These are phyloP conservation scores for Fusarium transvaalense DNA, from an alignment of 2,329 filamentous ascomycete genomes.

Conservation along the genomic window DNA sequence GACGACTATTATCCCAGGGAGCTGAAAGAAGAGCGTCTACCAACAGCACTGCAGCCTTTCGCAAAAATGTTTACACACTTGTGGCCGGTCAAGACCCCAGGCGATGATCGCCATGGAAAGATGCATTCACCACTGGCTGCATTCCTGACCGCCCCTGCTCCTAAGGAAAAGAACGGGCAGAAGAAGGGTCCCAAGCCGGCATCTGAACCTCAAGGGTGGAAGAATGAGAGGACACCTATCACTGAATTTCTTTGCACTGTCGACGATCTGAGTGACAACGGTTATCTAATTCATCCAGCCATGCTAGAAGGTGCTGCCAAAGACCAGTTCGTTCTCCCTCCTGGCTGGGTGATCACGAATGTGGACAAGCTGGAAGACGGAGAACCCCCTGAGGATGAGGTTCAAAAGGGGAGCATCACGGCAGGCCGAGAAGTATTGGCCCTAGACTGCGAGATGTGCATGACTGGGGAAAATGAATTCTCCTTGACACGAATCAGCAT, in stretches of 20 bases:
- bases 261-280: constrained; percentile 83
- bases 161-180: constrained; percentile 73
- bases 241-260: constrained; percentile 80
- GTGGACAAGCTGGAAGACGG: constrained; percentile 77
- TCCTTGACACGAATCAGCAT: constrained; percentile 91
- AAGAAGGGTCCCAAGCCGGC: constrained; percentile 71
- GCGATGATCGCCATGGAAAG: constrained; percentile 82
- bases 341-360: constrained; percentile 86
- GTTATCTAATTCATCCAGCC: constrained; percentile 86
- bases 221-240: constrained; percentile 82
- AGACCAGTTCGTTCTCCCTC: constrained; percentile 65
- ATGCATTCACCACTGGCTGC: constrained; percentile 90
- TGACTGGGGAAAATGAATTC: constrained; percentile 82
- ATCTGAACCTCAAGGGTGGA: constrained; percentile 74
- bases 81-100: constrained; percentile 90
- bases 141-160: constrained; percentile 81
- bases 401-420: constrained; percentile 85
- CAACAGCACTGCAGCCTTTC: constrained; percentile 72
- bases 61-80: constrained; percentile 87
- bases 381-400: constrained; percentile 73
- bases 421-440: constrained; percentile 83
- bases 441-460: constrained; percentile 98
- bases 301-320: constrained; percentile 71
- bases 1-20: constrained; percentile 71
- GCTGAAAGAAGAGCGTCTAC: constrained; percentile 64